Evolutionary conservation across 768 basidiomycete species (phyloP), one percentile per base, ranked within the genome.

Genomic region (Lactarius sp.): DNA sequence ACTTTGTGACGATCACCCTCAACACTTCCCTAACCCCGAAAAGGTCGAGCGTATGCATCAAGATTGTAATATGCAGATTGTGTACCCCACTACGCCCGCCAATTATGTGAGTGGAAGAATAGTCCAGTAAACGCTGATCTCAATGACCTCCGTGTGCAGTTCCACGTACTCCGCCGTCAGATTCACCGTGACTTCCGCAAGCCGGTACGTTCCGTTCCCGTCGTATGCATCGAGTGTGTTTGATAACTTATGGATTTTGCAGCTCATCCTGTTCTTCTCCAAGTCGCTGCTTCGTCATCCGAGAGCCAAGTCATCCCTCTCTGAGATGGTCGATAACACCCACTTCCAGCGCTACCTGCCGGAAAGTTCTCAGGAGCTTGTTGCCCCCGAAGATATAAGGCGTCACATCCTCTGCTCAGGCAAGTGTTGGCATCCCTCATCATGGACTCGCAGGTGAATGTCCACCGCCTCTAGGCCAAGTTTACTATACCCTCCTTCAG

Each of bases 41-140:
- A 97, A 96, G 80, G 76, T 95, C 64, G 92, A 94, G 72, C 79
- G 97, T 52, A 94, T 97, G 71, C 94, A 98, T 72, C 97, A 99
- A 78, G 97, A 99, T 74, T 97, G 95, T 77, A 99, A 98, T 74
- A 93, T 98, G 92, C 97, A 98, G 77, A 89, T 99, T 68, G 93
- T 96, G 34, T 98, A 98, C 77, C 92, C 94, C 5, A 94, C 94
- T 31, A 96, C 96, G 0, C 95, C 97, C 8, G 90, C 94, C 56
- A 98, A 96, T 81, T 96, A 96, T 75, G 87, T 89, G 72, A 67
- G 82, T 73, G 31, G 18, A 8, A 4, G 18, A 44, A 33, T 39
- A n/a, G 1, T 60, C 52, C 49, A 18, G 18, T 20, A 56, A 66
- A 49, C 4, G 66, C 52, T 44, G 65, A 53, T 62, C 61, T 58